Percentiles rank a stretch among this genome's conserved stretches.
phyloP scores from a whole-genome alignment of 2,329 filamentous ascomycete genomes.

The Sclerotinia minor region DNA sequence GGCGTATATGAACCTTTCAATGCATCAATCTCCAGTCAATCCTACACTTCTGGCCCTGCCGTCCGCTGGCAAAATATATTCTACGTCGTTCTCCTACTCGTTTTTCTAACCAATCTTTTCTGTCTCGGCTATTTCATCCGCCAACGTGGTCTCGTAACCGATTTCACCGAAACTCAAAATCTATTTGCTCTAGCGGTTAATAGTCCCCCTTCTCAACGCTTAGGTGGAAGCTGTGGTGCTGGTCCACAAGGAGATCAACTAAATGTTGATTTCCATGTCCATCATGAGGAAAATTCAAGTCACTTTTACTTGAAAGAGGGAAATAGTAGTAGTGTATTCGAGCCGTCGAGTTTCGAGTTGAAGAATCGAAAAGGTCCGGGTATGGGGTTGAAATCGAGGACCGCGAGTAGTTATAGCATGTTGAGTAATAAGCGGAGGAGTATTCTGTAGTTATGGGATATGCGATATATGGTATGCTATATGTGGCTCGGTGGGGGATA shows the following conservation, averaged over 20 bases:
- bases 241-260: slow-evolving; percentile 47
- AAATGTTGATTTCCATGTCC: slow-evolving; percentile 47
- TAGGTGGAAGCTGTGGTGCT: slow-evolving; percentile 58
- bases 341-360: slow-evolving; percentile 6
- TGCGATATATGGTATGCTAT: too few relatives aligned
- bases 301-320: slow-evolving; percentile 55
- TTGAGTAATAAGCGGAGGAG: slow-evolving; percentile 33
- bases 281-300: slow-evolving; percentile 49
- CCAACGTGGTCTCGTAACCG: slow-evolving; percentile 64
- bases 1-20: slow-evolving; percentile 59
- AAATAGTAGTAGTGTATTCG: not conserved
- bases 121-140: slow-evolving; percentile 63
- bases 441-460: not conserved
- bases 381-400: slow-evolving; percentile 15
- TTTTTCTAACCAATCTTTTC: slow-evolving; percentile 66
- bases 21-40: slow-evolving; percentile 61
- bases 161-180: slow-evolving; percentile 77
- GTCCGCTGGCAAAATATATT: slow-evolving; percentile 64
- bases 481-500: too few relatives aligned
- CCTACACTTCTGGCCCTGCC: slow-evolving; percentile 69
- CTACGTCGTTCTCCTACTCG: slow-evolving; percentile 62
- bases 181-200: slow-evolving; percentile 72
- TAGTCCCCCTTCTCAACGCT: slow-evolving; percentile 51
- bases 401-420: slow-evolving; percentile 31
- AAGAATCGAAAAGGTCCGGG: slow-evolving; percentile 27